A percentile compares a stretch with the other conserved stretches of the same genome.
Evolutionary conservation across 352 stramenopile genomes (phyloP).

Genomic region (Phytophthora aleatoria): DNA sequence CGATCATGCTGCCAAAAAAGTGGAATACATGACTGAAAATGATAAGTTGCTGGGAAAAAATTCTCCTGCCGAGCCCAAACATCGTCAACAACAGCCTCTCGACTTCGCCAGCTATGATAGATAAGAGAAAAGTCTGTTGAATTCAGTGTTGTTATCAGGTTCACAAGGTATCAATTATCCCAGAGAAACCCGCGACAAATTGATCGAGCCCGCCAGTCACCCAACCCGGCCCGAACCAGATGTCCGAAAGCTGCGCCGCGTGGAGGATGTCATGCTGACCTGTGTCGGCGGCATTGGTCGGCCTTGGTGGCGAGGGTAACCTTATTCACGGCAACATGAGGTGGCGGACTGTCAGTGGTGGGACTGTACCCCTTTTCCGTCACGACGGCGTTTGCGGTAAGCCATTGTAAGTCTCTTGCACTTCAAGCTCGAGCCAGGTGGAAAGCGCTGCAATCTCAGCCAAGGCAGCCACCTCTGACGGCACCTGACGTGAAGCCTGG

Average conservation of each 20-base stretch:
- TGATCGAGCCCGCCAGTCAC: background rate
- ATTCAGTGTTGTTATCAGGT: background rate
- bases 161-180: constrained; percentile 4
- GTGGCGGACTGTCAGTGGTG: constrained; percentile 8
- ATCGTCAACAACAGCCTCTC: too few species aligned
- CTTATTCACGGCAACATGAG: constrained; percentile 7
- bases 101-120: too few species aligned
- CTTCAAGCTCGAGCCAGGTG: constrained; percentile 14
- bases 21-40: too few species aligned
- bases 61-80: too few species aligned
- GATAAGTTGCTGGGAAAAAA: too few species aligned
- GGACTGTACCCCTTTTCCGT: constrained; percentile 14
- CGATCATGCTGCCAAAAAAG: too few species aligned
- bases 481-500: too few species aligned
- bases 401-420: constrained; percentile 13
- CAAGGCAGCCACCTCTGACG: too few species aligned
- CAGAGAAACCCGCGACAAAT: constrained; percentile 11
- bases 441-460: background rate
- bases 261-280: constrained; percentile 33
- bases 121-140: too few species aligned
- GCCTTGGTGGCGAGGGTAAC: constrained; percentile 3
- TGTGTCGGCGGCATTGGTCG: constrained; percentile 29
- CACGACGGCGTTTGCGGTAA: constrained; percentile 14
- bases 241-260: constrained; percentile 12
- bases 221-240: constrained; percentile 24